A percentile compares a stretch with the other conserved stretches of the same genome.
Evolutionary conservation across 2,329 filamentous ascomycete genomes (phyloP).

Genomic region (Venturia oleaginea): DNA sequence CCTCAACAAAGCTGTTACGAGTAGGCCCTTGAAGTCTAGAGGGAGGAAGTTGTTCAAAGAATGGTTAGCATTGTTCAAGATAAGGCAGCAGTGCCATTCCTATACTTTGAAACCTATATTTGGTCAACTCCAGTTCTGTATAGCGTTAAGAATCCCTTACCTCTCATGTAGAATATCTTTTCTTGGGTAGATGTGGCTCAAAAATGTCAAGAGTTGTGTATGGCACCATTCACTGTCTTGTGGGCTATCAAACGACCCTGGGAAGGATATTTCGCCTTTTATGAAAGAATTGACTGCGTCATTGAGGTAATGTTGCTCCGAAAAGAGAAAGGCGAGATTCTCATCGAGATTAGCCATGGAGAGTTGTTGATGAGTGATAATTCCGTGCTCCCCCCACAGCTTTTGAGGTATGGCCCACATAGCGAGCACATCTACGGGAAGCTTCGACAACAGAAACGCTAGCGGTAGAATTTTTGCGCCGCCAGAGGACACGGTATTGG

Average conservation of each 20-base stretch:
- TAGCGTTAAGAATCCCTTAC: neutral
- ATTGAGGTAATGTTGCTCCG: neutral
- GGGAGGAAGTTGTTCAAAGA: neutral
- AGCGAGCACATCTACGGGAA: neutral
- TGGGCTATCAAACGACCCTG: neutral
- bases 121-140: neutral
- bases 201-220: neutral
- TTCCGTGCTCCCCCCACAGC: neutral
- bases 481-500: neutral
- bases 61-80: neutral
- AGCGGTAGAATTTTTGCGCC: neutral
- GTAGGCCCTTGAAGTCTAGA: neutral
- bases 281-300: neutral
- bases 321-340: neutral
- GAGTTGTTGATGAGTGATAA: neutral
- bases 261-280: neutral
- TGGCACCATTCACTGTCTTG: neutral
- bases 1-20: neutral
- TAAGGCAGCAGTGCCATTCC: neutral
- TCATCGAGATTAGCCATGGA: neutral
- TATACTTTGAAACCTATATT: neutral
- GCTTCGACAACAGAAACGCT: neutral
- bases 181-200: neutral
- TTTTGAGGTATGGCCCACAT: neutral
- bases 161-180: neutral